Percentiles rank a stretch among this genome's conserved stretches.
phyloP scores from a whole-genome alignment of 495 filamentous ascomycete genomes.

The Lophiostoma macrostomum region DNA sequence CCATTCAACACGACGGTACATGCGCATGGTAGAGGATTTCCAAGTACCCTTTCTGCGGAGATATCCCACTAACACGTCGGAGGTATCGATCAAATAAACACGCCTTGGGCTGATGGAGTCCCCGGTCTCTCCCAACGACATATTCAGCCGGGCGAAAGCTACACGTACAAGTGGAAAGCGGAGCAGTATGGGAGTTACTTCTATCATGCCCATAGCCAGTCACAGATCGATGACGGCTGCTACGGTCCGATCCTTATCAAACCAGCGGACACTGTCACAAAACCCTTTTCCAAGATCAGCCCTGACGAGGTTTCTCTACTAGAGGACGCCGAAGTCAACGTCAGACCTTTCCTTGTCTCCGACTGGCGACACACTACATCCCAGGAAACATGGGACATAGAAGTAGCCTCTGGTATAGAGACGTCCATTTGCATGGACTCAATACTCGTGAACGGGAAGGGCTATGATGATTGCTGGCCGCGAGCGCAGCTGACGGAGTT shows the following conservation, averaged over 20 bases:
- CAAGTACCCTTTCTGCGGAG: no score
- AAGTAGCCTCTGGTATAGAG: slow-evolving; percentile 35
- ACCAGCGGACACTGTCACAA: slow-evolving; percentile 4
- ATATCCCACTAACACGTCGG: neutral
- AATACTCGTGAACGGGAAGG: slow-evolving; percentile 54
- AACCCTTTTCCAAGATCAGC: slow-evolving; percentile 15
- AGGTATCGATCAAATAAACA: slow-evolving; percentile 42
- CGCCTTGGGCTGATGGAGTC: slow-evolving; percentile 52
- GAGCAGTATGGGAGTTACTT: slow-evolving; percentile 52
- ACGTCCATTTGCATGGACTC: slow-evolving; percentile 48
- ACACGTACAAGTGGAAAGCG: slow-evolving; percentile 49
- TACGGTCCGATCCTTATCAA: slow-evolving; percentile 52
- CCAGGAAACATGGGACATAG: slow-evolving; percentile 40
- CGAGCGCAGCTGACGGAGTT: slow-evolving; percentile 37
- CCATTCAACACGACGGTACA: slow-evolving; percentile 42
- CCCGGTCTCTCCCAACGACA: slow-evolving; percentile 48
- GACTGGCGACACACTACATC: slow-evolving; percentile 56
- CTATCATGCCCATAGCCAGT: slow-evolving; percentile 53
- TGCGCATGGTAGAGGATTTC: no score
- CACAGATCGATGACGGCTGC: slow-evolving; percentile 52
- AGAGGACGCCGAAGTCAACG: slow-evolving; percentile 44
- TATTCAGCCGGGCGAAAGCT: slow-evolving; percentile 47
- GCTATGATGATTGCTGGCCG: slow-evolving; percentile 49
- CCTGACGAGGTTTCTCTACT: slow-evolving; percentile 45
- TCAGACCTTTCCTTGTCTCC: slow-evolving; percentile 50